phyloP scores from a whole-genome alignment of 2,329 filamentous ascomycete genomes.

The Sphaerulina musiva region DNA sequence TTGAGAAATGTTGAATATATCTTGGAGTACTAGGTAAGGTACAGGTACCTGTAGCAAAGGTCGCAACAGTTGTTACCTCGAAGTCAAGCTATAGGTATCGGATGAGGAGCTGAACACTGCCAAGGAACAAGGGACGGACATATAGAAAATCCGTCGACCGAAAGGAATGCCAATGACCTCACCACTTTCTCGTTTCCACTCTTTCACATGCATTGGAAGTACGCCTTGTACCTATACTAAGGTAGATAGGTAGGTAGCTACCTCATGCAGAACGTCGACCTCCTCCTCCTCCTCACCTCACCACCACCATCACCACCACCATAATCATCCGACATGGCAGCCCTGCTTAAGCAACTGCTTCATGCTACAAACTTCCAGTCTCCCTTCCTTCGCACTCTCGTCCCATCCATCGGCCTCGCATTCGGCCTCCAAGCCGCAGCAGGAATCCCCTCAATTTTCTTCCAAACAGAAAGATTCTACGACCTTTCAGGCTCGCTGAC shows the following conservation, averaged over 20 bases:
- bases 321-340: slow-evolving; percentile 25
- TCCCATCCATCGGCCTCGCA: slow-evolving; percentile 57
- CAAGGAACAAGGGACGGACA: neutral
- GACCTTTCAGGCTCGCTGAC: slow-evolving; percentile 62
- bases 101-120: too few relatives aligned
- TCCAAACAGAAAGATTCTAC: slow-evolving; percentile 60
- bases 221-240: too few relatives aligned
- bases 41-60: too few relatives aligned
- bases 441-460: slow-evolving; percentile 55
- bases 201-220: slow-evolving; percentile 1
- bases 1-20: too few relatives aligned
- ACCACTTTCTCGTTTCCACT: slow-evolving; percentile 2
- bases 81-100: too few relatives aligned
- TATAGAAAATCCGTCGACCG: neutral
- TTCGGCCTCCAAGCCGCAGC: slow-evolving; percentile 58
- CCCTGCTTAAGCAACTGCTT: slow-evolving; percentile 46
- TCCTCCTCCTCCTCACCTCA: too few relatives aligned
- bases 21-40: too few relatives aligned
- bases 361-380: slow-evolving; percentile 55
- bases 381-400: slow-evolving; percentile 56
- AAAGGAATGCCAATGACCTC: slow-evolving; percentile 7
- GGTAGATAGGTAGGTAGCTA: neutral
- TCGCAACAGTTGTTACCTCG: too few relatives aligned
- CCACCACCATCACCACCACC: neutral
- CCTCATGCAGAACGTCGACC: neutral